Conservation (phyloP, 2,329 filamentous ascomycete species). For the Penicillium sp. region DNA sequence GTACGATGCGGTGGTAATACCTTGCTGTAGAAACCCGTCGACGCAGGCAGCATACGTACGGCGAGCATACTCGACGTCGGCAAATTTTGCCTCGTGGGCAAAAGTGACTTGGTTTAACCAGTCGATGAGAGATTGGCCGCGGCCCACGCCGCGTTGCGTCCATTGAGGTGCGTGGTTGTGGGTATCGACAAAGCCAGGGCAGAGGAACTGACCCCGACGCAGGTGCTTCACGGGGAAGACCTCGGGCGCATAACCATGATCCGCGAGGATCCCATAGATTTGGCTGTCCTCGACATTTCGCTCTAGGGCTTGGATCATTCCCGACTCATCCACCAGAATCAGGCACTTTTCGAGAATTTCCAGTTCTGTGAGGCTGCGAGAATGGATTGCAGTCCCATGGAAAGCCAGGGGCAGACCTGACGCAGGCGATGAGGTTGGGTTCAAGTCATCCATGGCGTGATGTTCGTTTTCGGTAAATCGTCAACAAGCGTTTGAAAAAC, state of each 20-base stretch:
- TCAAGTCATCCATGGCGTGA: slow-evolving; percentile 8
- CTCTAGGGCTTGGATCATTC: slow-evolving; percentile 27
- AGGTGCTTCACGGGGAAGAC: slow-evolving; percentile 26
- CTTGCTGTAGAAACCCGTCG: slow-evolving; percentile 53
- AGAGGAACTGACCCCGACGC: slow-evolving; percentile 25
- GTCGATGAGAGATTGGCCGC: slow-evolving; percentile 44
- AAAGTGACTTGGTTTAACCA: slow-evolving; percentile 63
- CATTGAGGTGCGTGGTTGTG: slow-evolving; percentile 62
- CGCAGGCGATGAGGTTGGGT: slow-evolving; percentile 5
- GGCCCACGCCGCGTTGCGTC: slow-evolving; percentile 42
- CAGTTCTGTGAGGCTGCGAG: slow-evolving; percentile 16
- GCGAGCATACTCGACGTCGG: slow-evolving; percentile 48
- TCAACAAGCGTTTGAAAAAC: too few species aligned
- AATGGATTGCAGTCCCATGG: slow-evolving; percentile 33
- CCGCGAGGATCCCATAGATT: slow-evolving; percentile 22
- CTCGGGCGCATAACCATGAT: slow-evolving; percentile 22
- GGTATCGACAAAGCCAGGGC: slow-evolving; percentile 51
- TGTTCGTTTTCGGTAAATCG: too few species aligned
- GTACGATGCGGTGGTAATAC: slow-evolving; percentile 34
- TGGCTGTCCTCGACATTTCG: slow-evolving; percentile 13
- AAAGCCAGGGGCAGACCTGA: slow-evolving; percentile 26
- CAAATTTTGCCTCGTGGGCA: slow-evolving; percentile 57
- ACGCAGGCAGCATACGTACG: slow-evolving; percentile 50
- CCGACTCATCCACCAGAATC: slow-evolving; percentile 25
- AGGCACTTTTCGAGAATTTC: slow-evolving; percentile 30